Base-by-base conservation (phyloP, 306 rosid species). In the Benincasa hispida region DNA sequence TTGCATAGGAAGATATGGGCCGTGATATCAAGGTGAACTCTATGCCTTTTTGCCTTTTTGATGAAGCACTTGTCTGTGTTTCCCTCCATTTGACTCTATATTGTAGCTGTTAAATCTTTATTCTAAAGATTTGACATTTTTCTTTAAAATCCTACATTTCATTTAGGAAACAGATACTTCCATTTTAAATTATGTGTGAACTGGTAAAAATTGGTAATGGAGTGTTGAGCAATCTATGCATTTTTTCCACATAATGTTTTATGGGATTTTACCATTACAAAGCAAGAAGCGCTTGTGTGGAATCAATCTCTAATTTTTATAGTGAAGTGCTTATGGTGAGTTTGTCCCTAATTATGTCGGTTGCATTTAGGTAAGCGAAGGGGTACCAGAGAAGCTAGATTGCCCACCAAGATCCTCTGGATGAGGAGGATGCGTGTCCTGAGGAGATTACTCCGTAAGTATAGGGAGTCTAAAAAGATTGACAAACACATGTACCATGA, bases 361-460 rank as follows among this genome's bases (percentile, higher is more conserved):
- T 57, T 73, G 2, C 22, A 11, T 74, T 30, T 67, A 94, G 98
- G 97, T 85, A 94, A 94, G 83, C 88, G 98, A 1, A 90, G 84
- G 91, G 98, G 98, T 83, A 94, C 98, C 0, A 90, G 98, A 84
- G 98, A 94, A 85, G 98, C 98, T 34, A 89, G 98, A 82, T 89
- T 91, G 55, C 98, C 98, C 8, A 94, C 98, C 45, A 94, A 94
- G 62, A 76, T 94, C 59, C 91, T 94, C 7, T 91, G 98, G 98
- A 94, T 94, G 98, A 86, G 98, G 85, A 90, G 98, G 74, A 84
- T 94, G 98, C 94, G 97, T 22, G 98, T 94, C 8, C 93, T 93
- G 73, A 91, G 97, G 85, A 85, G 97, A 56, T 69, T 93, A 88
- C 97, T 93, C 27, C 97, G 98, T 82, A 93, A 93, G 96, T 93